phyloP scores from a whole-genome alignment of 2,329 filamentous ascomycete genomes.

The Emergomyces orientalis region DNA sequence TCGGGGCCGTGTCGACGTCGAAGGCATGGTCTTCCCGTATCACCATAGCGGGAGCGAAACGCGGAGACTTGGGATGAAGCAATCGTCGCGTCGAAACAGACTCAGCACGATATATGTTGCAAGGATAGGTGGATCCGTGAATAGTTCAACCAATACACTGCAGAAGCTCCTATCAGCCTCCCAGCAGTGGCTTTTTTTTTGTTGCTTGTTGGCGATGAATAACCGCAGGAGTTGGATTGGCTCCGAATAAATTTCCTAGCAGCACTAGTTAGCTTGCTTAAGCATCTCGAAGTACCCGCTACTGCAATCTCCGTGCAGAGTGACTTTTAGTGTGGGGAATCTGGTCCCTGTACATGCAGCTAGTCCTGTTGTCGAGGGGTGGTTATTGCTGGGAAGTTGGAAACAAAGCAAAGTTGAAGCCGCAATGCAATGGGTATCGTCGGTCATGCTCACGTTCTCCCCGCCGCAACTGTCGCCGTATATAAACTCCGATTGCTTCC shows the following conservation, averaged over 20 bases:
- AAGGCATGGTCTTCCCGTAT: background rate
- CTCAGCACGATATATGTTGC: background rate
- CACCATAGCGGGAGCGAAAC: background rate
- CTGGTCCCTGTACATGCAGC: background rate
- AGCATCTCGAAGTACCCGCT: background rate
- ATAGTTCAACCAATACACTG: background rate
- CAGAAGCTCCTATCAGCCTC: background rate
- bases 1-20: background rate
- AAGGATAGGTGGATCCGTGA: background rate
- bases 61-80: background rate
- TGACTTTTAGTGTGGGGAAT: background rate
- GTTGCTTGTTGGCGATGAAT: background rate
- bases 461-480: background rate
- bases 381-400: background rate
- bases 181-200: background rate
- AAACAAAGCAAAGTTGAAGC: background rate
- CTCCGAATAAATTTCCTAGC: background rate
- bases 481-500: background rate
- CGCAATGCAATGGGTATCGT: background rate
- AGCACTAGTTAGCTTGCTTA: background rate
- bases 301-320: background rate
- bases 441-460: background rate
- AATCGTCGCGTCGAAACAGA: background rate
- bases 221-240: background rate
- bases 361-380: background rate